phyloP scores from a whole-genome alignment of 495 filamentous ascomycete species.

The Aspergillus diversus region DNA sequence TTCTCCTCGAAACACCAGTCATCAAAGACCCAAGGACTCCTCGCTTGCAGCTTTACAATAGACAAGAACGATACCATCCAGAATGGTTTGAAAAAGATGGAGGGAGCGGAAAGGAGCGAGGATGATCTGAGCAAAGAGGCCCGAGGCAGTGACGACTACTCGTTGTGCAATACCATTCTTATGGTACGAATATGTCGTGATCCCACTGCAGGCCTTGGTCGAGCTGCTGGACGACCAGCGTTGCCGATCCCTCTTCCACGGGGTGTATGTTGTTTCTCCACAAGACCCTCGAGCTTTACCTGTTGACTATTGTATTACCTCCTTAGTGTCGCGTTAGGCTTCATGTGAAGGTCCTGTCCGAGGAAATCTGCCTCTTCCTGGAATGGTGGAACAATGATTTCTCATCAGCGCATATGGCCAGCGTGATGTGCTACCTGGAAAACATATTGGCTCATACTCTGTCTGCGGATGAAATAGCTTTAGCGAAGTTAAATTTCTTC shows the following conservation, averaged over 20 bases:
- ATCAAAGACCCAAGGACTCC: constrained; percentile 23
- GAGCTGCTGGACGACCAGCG: constrained; percentile 31
- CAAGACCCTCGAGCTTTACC: neutral
- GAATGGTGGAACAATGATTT: constrained; percentile 52
- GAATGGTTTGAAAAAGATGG: constrained; percentile 37
- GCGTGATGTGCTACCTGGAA: constrained; percentile 44
- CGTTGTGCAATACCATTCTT: constrained; percentile 45
- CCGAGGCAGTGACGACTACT: constrained; percentile 23
- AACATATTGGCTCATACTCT: constrained; percentile 35
- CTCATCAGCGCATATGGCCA: constrained; percentile 49
- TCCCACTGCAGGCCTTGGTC: constrained; percentile 15
- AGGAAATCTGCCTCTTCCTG: constrained; percentile 48
- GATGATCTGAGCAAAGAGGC: constrained; percentile 15
- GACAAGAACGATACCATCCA: constrained; percentile 38
- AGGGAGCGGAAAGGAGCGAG: constrained; percentile 13
- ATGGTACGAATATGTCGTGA: constrained; percentile 43
- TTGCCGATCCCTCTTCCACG: constrained; percentile 40
- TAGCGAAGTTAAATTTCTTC: constrained; percentile 40
- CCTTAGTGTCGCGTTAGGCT: constrained; percentile 49
- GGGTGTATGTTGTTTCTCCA: constrained; percentile 31
- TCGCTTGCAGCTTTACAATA: constrained; percentile 33
- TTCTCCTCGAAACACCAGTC: constrained; percentile 25
- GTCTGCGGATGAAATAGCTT: constrained; percentile 31
- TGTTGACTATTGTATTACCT: constrained; percentile 10
- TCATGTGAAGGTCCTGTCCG: constrained; percentile 46